Conservation (phyloP, 225 moss, liverwort and hornwort species). For the Antitrichia curtipendula region DNA sequence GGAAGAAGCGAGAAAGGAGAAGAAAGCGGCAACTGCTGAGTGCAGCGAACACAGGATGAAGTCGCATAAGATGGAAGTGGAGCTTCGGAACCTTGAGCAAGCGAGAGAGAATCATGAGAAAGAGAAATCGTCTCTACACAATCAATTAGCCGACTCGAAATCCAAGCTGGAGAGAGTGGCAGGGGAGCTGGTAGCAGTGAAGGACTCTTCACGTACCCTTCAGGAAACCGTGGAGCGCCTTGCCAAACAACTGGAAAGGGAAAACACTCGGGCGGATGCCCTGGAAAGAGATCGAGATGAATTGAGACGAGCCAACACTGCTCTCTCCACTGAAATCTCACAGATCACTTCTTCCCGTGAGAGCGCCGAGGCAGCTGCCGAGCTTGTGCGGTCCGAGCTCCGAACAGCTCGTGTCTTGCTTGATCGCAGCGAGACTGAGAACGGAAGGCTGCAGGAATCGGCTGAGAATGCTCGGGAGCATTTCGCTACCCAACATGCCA, state of each 20-base stretch:
- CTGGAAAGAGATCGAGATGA: slow-evolving; percentile 65
- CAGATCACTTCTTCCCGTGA: slow-evolving; percentile 44
- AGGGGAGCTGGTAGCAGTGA: slow-evolving; percentile 17
- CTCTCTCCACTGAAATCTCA: slow-evolving; percentile 30
- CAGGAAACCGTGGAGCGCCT: slow-evolving; percentile 74
- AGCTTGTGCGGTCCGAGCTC: slow-evolving; percentile 64
- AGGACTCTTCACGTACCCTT: slow-evolving; percentile 37
- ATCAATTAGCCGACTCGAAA: slow-evolving; percentile 19
- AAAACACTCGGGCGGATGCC: slow-evolving; percentile 48
- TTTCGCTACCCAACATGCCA: slow-evolving; percentile 44
- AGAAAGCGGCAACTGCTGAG: slow-evolving; percentile 4
- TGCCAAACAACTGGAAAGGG: slow-evolving; percentile 63
- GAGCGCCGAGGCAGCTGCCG: slow-evolving; percentile 43
- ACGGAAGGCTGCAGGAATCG: slow-evolving; percentile 54
- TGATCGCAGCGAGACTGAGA: slow-evolving; percentile 61
- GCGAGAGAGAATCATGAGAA: slow-evolving; percentile 9
- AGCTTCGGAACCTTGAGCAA: slow-evolving; percentile 29
- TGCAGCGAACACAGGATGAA: slow-evolving; percentile 26
- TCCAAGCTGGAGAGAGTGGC: slow-evolving; percentile 18
- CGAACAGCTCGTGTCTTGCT: slow-evolving; percentile 54
- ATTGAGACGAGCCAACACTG: slow-evolving; percentile 23
- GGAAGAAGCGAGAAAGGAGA: slow-evolving; percentile 24
- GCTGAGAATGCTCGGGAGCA: slow-evolving; percentile 64
- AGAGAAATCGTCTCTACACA: slow-evolving; percentile 13
- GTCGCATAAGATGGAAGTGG: slow-evolving; percentile 39